phyloP scores from a whole-genome alignment of 345 rosid genomes.

The Crucihimalaya himalaica region DNA sequence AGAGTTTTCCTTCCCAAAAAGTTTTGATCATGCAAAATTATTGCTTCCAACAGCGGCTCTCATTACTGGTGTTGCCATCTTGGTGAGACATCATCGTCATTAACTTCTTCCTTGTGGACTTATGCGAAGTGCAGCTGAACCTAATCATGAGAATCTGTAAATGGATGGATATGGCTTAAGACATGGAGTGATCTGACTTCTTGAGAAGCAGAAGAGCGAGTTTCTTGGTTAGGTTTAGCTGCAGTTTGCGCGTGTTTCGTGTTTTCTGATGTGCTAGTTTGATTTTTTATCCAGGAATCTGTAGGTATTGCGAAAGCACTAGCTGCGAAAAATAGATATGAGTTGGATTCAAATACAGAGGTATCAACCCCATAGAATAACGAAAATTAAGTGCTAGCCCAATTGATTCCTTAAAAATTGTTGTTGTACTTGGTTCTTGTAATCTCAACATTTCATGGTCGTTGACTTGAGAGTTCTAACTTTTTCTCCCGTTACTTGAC shows the following conservation, averaged over 20 bases:
- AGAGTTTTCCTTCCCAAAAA: slow-evolving; percentile 72
- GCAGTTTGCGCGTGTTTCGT: slow-evolving; percentile 9
- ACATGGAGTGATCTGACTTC: slow-evolving; percentile 5
- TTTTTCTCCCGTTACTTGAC: slow-evolving; percentile 37
- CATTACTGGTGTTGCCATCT: slow-evolving; percentile 95
- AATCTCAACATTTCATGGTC: slow-evolving; percentile 4
- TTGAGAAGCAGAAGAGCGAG: slow-evolving; percentile 8
- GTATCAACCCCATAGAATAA: slow-evolving; percentile 36
- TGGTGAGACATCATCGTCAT: slow-evolving; percentile 60
- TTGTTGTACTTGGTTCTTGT: background rate
- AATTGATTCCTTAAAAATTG: background rate
- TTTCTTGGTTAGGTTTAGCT: slow-evolving; percentile 17
- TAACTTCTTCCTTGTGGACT: slow-evolving; percentile 9
- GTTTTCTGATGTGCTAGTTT: slow-evolving; percentile 8
- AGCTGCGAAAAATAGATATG: slow-evolving; percentile 94
- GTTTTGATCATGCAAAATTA: slow-evolving; percentile 55
- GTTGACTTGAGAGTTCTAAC: slow-evolving; percentile 23
- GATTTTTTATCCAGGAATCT: slow-evolving; percentile 65
- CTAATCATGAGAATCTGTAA: slow-evolving; percentile 12
- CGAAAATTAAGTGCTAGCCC: slow-evolving; percentile 8
- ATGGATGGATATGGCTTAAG: slow-evolving; percentile 4
- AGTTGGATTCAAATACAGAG: slow-evolving; percentile 94
- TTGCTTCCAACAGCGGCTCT: slow-evolving; percentile 91
- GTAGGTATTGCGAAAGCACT: slow-evolving; percentile 99
- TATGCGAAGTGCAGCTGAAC: slow-evolving; percentile 19